Conservation (phyloP, 768 basidiomycete genomes). For the Coprinopsis cinerea region DNA sequence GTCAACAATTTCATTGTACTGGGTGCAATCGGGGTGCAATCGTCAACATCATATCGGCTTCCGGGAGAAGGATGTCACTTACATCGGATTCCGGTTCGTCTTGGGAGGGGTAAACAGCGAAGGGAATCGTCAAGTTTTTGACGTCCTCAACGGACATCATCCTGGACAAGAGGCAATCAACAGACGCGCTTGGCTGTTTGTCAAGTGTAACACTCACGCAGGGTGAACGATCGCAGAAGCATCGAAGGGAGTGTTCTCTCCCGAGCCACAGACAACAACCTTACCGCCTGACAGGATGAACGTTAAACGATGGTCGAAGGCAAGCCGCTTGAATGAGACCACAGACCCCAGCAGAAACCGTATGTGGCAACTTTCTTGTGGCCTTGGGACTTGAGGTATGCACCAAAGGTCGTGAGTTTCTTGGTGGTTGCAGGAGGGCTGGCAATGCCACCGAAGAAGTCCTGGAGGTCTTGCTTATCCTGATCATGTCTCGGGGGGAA, state of each 20-base stretch:
- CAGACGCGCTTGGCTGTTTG: too few species aligned
- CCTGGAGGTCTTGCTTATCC: constrained; percentile 45
- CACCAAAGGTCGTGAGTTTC: constrained; percentile 37
- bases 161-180: constrained; percentile 20
- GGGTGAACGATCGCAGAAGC: constrained; percentile 52
- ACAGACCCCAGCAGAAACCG: constrained; percentile 52
- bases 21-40: neutral
- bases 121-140: constrained; percentile 42
- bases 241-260: constrained; percentile 36
- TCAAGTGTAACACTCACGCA: constrained; percentile 35
- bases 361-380: constrained; percentile 42
- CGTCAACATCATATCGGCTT: neutral
- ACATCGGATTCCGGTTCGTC: constrained; percentile 56
- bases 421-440: constrained; percentile 31
- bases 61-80: constrained; percentile 7
- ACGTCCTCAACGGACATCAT: constrained; percentile 50
- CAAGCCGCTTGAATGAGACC: neutral
- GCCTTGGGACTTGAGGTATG: constrained; percentile 36
- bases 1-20: constrained; percentile 48
- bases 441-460: constrained; percentile 54
- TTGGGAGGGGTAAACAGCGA: constrained; percentile 50
- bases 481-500: constrained; percentile 51
- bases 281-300: constrained; percentile 36
- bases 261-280: constrained; percentile 37
- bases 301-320: neutral